Evolutionary conservation across 331 rosid species (phyloP), one percentile per base, ranked within the genome.

Genomic region (Ulmus americana): DNA sequence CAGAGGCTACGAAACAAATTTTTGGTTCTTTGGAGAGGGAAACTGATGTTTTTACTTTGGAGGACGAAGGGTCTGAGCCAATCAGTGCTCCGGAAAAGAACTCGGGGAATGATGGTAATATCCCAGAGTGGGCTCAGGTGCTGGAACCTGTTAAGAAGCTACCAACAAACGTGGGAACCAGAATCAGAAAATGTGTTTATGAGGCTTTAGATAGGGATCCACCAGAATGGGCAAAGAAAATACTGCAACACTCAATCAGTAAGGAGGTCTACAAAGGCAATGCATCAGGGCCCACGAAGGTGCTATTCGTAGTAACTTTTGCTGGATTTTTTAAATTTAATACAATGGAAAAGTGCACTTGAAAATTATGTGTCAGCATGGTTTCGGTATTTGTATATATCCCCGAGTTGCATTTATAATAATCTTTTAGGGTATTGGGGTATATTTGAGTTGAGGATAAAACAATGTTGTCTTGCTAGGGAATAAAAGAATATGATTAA

Each of bases 221-320:
- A 4, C 99, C 99, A 5, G 99, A 94, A 44, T 94, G 99, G 99
- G 99, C 95, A 1, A 90, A 59, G 79, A 78, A 84, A 76, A 82
- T 62, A 50, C 69, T 94, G 82, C 82, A 84, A 69, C 99, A 77
- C 78, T 94, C 99, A 15, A 90, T 94, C 76, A 94, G 99, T 66
- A 94, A 85, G 87, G 95, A 85, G 69, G 97, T 94, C 67, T 94
- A 94, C 75, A 94, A 94, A 83, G 97, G 99, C 76, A 94, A 94
- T 65, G 99, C 99, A n/a, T 94, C 99, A 55, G 99, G 99, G 61
- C 99, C 99, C 54, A 94, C 99, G 35, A 94, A 94, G 99, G 99
- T 94, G 74, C 74, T 71, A 61, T 45, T 81, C 57, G 8, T 46
- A 52, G 49, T 14, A 0, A 49, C 2, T 49, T 49, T 49, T 12